phyloP scores from a whole-genome alignment of 78 protist genomes.

The Pigoraptor vietnamica region DNA sequence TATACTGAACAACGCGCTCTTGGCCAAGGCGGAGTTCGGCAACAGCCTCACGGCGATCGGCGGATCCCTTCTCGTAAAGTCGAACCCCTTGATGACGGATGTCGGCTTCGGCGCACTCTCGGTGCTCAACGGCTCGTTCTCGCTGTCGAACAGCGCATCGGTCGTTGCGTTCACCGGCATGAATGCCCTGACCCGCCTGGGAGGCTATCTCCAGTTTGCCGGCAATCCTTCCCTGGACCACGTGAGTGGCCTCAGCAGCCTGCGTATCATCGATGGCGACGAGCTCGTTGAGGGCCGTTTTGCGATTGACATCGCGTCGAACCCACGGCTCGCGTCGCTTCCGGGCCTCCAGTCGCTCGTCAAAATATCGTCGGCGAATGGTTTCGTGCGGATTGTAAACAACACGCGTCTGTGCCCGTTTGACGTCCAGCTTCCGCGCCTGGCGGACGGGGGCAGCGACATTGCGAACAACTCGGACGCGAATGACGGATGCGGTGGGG shows the following conservation, averaged over 20 bases:
- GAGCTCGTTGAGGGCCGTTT: background rate
- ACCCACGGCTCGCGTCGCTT: background rate
- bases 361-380: background rate
- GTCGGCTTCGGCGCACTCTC: background rate
- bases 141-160: background rate
- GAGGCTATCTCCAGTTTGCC: background rate
- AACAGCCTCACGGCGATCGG: background rate
- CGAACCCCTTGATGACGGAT: background rate
- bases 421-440: background rate
- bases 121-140: background rate
- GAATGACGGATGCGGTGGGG: background rate
- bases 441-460: background rate
- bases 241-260: background rate
- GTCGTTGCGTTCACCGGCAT: background rate
- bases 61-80: background rate
- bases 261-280: background rate
- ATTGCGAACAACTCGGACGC: background rate
- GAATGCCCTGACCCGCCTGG: background rate
- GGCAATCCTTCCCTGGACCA: background rate
- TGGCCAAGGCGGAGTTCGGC: background rate
- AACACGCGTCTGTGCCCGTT: background rate
- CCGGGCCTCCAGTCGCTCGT: background rate
- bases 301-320: background rate
- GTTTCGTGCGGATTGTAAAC: background rate
- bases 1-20: background rate